Conservation (phyloP, 768 basidiomycete species). For the Glaciozyma antarctica region DNA sequence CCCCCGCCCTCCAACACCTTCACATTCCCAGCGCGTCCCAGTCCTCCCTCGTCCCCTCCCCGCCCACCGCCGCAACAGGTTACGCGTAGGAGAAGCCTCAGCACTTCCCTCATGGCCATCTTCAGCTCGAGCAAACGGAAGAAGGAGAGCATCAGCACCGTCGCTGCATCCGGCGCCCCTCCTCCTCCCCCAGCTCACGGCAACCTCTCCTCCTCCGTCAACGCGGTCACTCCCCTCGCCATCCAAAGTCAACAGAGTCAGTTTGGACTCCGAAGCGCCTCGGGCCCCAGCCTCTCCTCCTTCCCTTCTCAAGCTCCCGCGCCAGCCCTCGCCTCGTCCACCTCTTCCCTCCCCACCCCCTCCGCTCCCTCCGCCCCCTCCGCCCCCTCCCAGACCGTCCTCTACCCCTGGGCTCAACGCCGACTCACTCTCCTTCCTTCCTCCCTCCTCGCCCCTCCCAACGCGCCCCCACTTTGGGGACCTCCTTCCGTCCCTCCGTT, state of each 20-base stretch:
- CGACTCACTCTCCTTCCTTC: slow-evolving; percentile 57
- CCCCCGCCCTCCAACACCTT: no score
- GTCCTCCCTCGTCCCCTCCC: no score
- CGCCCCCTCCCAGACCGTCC: slow-evolving; percentile 15
- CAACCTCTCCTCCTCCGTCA: background rate
- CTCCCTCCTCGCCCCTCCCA: slow-evolving; percentile 52
- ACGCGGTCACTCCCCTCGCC: background rate
- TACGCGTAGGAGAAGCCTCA: background rate
- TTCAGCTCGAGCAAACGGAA: slow-evolving; percentile 26
- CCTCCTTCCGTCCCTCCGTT: slow-evolving; percentile 69
- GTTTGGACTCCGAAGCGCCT: background rate
- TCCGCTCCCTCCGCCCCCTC: background rate
- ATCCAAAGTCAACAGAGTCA: background rate
- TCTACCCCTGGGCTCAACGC: slow-evolving; percentile 75
- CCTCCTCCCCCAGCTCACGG: background rate
- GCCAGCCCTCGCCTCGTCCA: background rate
- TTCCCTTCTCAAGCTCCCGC: background rate
- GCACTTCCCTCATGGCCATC: slow-evolving; percentile 21
- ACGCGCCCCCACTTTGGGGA: slow-evolving; percentile 52
- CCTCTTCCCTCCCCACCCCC: no score
- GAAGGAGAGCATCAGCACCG: slow-evolving; percentile 9
- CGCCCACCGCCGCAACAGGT: no score
- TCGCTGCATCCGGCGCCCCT: background rate
- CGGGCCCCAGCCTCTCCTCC: no score
- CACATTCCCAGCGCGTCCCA: no score